These are phyloP conservation scores for Lachnellula cervina DNA, from an alignment of 2,329 filamentous ascomycete genomes.

Conservation along the genomic window DNA sequence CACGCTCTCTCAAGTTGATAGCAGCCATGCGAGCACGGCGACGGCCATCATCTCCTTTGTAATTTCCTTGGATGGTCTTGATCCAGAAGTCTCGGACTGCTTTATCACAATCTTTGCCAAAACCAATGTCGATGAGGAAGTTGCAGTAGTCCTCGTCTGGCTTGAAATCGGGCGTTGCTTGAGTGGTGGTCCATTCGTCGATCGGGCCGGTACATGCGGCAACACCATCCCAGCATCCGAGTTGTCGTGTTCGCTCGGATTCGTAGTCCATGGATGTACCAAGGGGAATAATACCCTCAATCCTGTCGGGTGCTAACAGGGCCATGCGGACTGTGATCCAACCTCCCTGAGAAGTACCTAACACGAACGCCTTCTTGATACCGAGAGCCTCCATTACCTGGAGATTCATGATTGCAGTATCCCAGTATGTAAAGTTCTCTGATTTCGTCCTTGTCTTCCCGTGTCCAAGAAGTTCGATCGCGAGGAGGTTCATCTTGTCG, in stretches of 20 bases:
- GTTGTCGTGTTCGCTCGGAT: constrained; percentile 40
- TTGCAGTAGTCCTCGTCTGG: constrained; percentile 43
- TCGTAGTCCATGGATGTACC: constrained; percentile 52
- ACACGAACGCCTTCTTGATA: constrained; percentile 43
- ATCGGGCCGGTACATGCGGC: constrained; percentile 37
- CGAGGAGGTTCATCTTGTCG: constrained; percentile 43
- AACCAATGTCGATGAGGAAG: constrained; percentile 42
- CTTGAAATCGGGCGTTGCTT: constrained; percentile 43
- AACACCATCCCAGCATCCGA: constrained; percentile 47
- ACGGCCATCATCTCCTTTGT: constrained; percentile 46
- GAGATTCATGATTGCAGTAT: constrained; percentile 48
- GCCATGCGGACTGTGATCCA: constrained; percentile 49
- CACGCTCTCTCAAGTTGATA: constrained; percentile 41
- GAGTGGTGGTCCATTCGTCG: constrained; percentile 36
- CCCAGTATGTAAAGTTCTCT: constrained; percentile 53
- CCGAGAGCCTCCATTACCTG: constrained; percentile 50
- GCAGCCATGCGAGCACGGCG: constrained; percentile 44
- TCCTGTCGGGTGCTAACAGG: constrained; percentile 44
- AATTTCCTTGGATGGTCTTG: constrained; percentile 41
- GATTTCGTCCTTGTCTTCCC: constrained; percentile 37
- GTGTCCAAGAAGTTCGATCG: constrained; percentile 50
- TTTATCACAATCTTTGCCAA: constrained; percentile 36
- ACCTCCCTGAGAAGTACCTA: constrained; percentile 49
- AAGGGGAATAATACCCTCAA: constrained; percentile 43
- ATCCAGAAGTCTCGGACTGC: constrained; percentile 43